Percentiles rank a stretch among this genome's conserved stretches.
Conservation (phyloP, 371 early-diverging fungal genomes). For the Saksenaea vasiformis region DNA sequence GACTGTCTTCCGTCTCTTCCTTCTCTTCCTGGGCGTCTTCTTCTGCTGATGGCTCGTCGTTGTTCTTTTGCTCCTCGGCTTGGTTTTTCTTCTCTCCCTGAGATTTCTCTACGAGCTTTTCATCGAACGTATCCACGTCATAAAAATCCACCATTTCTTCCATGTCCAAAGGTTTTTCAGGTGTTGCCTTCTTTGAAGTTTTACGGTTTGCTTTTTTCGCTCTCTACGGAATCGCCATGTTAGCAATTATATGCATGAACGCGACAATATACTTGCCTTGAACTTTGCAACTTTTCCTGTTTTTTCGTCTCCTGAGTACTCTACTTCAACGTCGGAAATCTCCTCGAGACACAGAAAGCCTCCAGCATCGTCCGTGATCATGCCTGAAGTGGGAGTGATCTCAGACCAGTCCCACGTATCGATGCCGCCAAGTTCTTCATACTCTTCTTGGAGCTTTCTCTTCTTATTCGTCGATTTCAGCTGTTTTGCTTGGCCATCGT, state of each 20-base stretch:
- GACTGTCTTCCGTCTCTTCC: constrained; percentile 17
- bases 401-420: constrained; percentile 70
- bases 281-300: constrained; percentile 71
- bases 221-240: constrained; percentile 34
- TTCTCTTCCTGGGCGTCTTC: constrained; percentile 6
- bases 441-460: constrained; percentile 19
- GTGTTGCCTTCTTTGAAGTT: constrained; percentile 39
- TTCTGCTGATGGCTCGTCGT: background rate
- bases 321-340: constrained; percentile 81
- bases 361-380: constrained; percentile 65
- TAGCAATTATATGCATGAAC: background rate
- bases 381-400: constrained; percentile 41
- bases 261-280: constrained; percentile 51
- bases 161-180: constrained; percentile 47
- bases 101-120: constrained; percentile 35
- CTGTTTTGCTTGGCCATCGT: background rate
- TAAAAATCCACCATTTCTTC: constrained; percentile 52
- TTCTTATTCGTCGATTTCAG: constrained; percentile 5
- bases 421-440: constrained; percentile 38
- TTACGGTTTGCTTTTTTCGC: constrained; percentile 43
- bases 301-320: constrained; percentile 62
- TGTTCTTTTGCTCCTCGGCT: background rate
- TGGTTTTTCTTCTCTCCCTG: constrained; percentile 5
- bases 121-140: constrained; percentile 64
- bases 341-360: constrained; percentile 90